Base-by-base conservation (phyloP, 2,329 filamentous ascomycete species). In the Fusarium lyarnte region DNA sequence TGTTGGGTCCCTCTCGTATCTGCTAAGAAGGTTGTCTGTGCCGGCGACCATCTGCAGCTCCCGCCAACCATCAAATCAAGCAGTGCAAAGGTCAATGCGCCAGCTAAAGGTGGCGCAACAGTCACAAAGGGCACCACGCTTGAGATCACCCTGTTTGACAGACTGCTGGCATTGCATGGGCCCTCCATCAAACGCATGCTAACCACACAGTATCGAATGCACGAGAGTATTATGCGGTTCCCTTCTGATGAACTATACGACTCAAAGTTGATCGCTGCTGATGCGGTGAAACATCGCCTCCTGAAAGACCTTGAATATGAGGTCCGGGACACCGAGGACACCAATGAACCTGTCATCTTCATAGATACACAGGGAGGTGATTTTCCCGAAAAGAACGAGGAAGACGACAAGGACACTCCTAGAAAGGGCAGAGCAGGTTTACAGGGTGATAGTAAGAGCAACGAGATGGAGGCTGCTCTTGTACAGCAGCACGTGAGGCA, bases 191-290 rank as follows among this genome's bases (percentile, higher is more conserved):
- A 98, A 84, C 88, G 93, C 57, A 97, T 98, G 93, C 89, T 99
- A 29, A 98, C 94, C 8, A 97, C 93, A 8, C 96, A 99, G 83
- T 99, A 99, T 81, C 94, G 96, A 41, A 99, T 99, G 96, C 94
- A 99, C 79, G 92, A 97, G 78, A 90, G 87, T 59, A 98, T 99
- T 77, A 98, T 98, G 95, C 88, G 90, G 11, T 99, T 98, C 77
- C 95, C 96, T 1, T 98, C 95, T 1, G 88, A 93, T 69, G 91
- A 95, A 79, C 86, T 98, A 16, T 99, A 99, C 82, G 93, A 94
- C 68, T 89, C 89, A 5, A 91, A 92, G 76, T 88, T 99, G 2
- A 84, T 95, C 6, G 95, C 96, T 1, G 94, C 93, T 3, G 93
- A 95, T 8, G 85, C 86, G 0, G 96, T 98, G 69, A 93, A 92